A percentile compares a stretch with the other conserved stretches of the same genome.
phyloP scores from a whole-genome alignment of 2,329 filamentous ascomycete species.

The Seiridium unicorne region DNA sequence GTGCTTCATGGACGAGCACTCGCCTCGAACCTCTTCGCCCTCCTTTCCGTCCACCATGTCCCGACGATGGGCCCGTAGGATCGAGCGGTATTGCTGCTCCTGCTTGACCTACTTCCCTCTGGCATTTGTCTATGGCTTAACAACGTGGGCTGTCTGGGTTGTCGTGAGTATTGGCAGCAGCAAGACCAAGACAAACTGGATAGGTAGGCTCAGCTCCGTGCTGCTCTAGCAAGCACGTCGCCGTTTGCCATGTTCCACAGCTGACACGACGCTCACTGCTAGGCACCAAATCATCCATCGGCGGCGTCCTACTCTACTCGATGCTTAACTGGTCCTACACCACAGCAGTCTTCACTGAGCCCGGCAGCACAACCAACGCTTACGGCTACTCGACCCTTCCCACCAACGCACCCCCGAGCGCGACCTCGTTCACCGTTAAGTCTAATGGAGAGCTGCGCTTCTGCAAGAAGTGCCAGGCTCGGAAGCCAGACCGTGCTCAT shows the following conservation, averaged over 20 bases:
- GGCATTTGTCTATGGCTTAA: constrained; percentile 81
- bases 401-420: constrained; percentile 59
- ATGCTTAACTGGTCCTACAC: constrained; percentile 89
- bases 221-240: background rate
- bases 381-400: constrained; percentile 79
- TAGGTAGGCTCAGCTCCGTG: constrained; percentile 43
- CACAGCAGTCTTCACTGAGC: constrained; percentile 87
- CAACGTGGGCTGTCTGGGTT: constrained; percentile 94
- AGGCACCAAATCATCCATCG: constrained; percentile 56
- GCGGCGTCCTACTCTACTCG: constrained; percentile 70
- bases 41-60: constrained; percentile 43
- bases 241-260: background rate
- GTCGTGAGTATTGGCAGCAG: constrained; percentile 69
- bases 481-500: constrained; percentile 93
- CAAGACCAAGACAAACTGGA: constrained; percentile 51
- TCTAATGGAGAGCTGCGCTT: constrained; percentile 82
- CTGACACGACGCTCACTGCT: background rate
- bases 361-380: constrained; percentile 67
- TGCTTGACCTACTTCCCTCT: constrained; percentile 83
- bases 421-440: constrained; percentile 86
- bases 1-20: constrained; percentile 6
- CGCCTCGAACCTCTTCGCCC: constrained; percentile 1
- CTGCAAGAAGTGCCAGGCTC: constrained; percentile 95
- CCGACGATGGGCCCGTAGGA: constrained; percentile 63
- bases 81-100: constrained; percentile 82